Evolutionary conservation across 1,284 basidiomycete species (phyloP).

Genomic region (Malassezia globosa): DNA sequence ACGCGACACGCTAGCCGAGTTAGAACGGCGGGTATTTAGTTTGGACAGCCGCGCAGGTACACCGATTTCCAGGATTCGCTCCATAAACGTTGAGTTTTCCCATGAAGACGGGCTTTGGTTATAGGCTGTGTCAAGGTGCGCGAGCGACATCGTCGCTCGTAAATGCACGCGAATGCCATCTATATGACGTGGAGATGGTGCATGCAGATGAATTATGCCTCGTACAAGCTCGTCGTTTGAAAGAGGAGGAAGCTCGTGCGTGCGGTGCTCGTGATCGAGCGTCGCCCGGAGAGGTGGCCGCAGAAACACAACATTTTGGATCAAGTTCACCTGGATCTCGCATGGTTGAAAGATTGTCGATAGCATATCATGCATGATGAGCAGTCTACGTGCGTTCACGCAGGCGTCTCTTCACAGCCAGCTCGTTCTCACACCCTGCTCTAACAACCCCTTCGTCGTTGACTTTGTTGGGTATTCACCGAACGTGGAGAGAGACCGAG

Average conservation of each 20-base stretch:
- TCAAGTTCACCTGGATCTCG: conserved; percentile 40
- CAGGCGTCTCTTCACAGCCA: too few species aligned
- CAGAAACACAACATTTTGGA: conserved; percentile 42
- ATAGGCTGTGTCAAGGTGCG: conserved; percentile 31
- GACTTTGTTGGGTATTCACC: too few species aligned
- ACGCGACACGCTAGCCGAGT: conserved; percentile 2
- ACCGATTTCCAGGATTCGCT: conserved; percentile 42
- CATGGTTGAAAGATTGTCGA: conserved; percentile 39
- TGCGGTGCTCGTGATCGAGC: conserved; percentile 22
- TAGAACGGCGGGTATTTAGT: conserved; percentile 6
- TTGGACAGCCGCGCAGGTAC: conserved; percentile 18
- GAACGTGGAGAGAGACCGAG: too few species aligned
- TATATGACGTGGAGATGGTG: conserved; percentile 38
- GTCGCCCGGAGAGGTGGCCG: conserved; percentile 34
- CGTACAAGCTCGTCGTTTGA: conserved; percentile 43
- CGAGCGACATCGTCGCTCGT: conserved; percentile 39
- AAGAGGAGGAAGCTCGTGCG: conserved; percentile 28
- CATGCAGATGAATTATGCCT: conserved; percentile 42
- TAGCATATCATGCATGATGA: conserved; percentile 23
- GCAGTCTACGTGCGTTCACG: too few species aligned
- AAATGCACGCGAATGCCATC: conserved; percentile 40
- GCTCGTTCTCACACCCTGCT: too few species aligned
- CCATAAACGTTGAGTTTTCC: conserved; percentile 41
- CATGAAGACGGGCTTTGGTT: conserved; percentile 33
- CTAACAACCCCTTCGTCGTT: too few species aligned